Evolutionary conservation across 768 basidiomycete genomes (phyloP).

Genomic region (Inosperma sp.): DNA sequence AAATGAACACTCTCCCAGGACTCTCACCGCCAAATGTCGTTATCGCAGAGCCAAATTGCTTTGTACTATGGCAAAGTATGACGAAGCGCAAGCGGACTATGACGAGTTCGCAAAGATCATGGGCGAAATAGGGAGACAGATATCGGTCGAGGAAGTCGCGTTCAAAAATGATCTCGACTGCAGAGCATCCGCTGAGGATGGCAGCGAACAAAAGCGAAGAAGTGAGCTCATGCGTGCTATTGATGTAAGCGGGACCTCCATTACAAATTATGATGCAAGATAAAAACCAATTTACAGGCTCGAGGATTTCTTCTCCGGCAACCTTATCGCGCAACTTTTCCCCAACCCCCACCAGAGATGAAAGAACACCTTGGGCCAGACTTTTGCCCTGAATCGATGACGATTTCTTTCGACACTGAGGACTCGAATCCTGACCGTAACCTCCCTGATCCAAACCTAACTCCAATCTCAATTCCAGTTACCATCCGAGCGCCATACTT

Average conservation of each 20-base stretch:
- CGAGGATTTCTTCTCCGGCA: constrained; percentile 1
- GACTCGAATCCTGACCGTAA: not conserved
- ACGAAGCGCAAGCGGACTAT: not conserved
- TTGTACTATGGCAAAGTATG: not conserved
- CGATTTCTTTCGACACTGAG: not conserved
- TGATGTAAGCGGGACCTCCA: not conserved
- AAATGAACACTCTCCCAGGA: not conserved
- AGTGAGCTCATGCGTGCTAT: constrained; percentile 5
- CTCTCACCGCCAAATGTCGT: not conserved
- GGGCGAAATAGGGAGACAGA: not conserved
- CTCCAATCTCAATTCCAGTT: constrained; percentile 1
- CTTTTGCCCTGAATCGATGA: not conserved
- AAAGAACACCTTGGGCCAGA: not conserved
- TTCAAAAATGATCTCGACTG: not conserved
- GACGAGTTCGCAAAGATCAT: not conserved
- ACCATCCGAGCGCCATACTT: not conserved
- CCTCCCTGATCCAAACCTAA: constrained; percentile 1
- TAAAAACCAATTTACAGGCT: not conserved
- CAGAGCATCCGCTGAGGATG: not conserved
- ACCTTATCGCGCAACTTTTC: not conserved
- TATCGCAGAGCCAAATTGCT: not conserved
- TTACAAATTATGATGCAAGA: not conserved
- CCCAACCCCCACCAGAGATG: not conserved
- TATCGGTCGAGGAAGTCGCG: not conserved
- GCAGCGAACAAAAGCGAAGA: not conserved